Evolutionary conservation across 179 eudicot genomes (phyloP).

Genomic region (Sideroxylon spinosum): DNA sequence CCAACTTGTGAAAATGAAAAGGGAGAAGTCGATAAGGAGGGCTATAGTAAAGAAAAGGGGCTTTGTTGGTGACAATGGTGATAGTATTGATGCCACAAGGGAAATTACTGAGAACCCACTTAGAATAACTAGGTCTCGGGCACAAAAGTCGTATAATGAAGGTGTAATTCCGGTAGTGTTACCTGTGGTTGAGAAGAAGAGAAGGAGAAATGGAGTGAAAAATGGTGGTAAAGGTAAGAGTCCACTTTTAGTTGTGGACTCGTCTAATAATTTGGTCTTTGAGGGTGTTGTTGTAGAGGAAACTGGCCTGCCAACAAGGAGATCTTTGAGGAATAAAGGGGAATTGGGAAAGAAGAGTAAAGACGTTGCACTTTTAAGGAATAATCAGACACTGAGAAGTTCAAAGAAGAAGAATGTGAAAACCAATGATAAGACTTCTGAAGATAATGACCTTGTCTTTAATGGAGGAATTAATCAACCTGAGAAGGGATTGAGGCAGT

Average conservation of each 20-base stretch:
- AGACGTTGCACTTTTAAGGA: neutral
- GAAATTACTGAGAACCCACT: slow-evolving; percentile 4
- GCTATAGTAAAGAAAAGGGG: slow-evolving; percentile 15
- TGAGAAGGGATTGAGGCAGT: slow-evolving; percentile 24
- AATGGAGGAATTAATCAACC: slow-evolving; percentile 16
- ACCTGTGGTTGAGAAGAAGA: slow-evolving; percentile 9
- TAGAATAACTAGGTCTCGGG: slow-evolving; percentile 23
- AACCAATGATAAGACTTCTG: neutral
- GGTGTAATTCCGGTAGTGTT: neutral
- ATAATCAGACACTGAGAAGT: slow-evolving; percentile 2
- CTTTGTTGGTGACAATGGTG: slow-evolving; percentile 15
- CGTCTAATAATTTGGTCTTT: slow-evolving; percentile 3
- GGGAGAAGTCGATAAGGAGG: slow-evolving; percentile 23
- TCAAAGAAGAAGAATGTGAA: slow-evolving; percentile 4
- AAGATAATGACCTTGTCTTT: neutral
- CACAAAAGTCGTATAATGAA: neutral
- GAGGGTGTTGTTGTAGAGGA: slow-evolving; percentile 16
- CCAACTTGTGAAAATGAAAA: slow-evolving; percentile 23
- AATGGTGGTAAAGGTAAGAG: neutral
- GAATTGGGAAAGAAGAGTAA: slow-evolving; percentile 9
- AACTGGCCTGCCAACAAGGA: slow-evolving; percentile 10
- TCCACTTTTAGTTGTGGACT: neutral
- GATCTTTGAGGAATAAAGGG: slow-evolving; percentile 14
- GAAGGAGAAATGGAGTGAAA: neutral
- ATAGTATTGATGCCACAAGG: slow-evolving; percentile 11